Evolutionary conservation across 495 filamentous ascomycete species (phyloP).

Genomic region (Talaromyces thailandensis): DNA sequence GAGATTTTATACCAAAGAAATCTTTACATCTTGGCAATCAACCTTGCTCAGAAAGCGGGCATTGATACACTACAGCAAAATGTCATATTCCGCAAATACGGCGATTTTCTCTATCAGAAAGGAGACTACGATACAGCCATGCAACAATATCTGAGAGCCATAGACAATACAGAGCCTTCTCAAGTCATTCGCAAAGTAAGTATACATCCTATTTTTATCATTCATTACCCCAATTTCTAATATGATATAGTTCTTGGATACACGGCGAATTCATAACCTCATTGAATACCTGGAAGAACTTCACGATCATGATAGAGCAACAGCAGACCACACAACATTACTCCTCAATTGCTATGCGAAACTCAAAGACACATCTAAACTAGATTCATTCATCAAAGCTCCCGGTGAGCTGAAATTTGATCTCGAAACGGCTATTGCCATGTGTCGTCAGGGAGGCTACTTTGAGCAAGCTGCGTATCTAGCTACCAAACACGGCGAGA

Average conservation of each 20-base stretch:
- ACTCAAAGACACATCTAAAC: constrained; percentile 87
- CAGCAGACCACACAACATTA: constrained; percentile 92
- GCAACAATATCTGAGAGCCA: constrained; percentile 94
- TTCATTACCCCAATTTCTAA: neutral
- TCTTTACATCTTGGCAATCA: constrained; percentile 84
- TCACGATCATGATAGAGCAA: constrained; percentile 88
- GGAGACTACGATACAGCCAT: constrained; percentile 94
- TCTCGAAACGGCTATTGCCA: constrained; percentile 90
- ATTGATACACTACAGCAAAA: constrained; percentile 73
- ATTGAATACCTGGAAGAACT: constrained; percentile 97
- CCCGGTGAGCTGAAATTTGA: constrained; percentile 94
- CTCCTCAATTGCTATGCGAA: constrained; percentile 97
- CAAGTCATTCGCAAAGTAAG: constrained; percentile 83
- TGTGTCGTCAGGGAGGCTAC: constrained; percentile 98
- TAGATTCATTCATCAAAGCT: constrained; percentile 93
- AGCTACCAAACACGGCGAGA: constrained; percentile 87
- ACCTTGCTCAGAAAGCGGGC: constrained; percentile 82
- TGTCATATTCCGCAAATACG: constrained; percentile 86
- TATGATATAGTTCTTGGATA: constrained; percentile 67
- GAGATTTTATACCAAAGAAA: constrained; percentile 93
- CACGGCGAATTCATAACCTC: constrained; percentile 90
- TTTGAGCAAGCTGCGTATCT: constrained; percentile 94
- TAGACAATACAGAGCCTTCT: constrained; percentile 89
- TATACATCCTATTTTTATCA: neutral
- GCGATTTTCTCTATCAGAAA: constrained; percentile 92